Percentiles rank a stretch among this genome's conserved stretches.
Evolutionary conservation across 2,329 filamentous ascomycete genomes (phyloP).

Genomic region (Beauveria rudraprayagi): DNA sequence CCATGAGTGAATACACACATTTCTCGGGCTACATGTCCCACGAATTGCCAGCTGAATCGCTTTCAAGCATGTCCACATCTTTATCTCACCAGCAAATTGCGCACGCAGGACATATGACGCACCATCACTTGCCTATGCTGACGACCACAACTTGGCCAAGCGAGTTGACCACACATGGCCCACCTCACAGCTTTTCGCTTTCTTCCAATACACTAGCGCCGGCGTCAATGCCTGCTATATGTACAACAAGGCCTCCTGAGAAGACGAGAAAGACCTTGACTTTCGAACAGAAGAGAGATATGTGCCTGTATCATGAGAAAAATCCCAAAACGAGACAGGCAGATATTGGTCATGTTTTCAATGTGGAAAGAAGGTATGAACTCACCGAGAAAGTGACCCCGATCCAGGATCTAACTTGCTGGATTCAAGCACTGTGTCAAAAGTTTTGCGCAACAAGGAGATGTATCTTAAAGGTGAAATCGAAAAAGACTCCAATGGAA

Average conservation of each 20-base stretch:
- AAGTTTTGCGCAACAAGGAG: conserved; percentile 89
- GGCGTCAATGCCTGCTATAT: conserved; percentile 41
- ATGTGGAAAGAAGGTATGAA: conserved; percentile 88
- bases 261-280: conserved; percentile 82
- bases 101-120: conserved; percentile 32
- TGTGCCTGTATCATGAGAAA: conserved; percentile 91
- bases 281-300: conserved; percentile 78
- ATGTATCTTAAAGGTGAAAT: conserved; percentile 84
- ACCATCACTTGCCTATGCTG: conserved; percentile 56
- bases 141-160: conserved; percentile 71
- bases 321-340: conserved; percentile 89
- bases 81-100: conserved; percentile 29
- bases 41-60: conserved; percentile 41
- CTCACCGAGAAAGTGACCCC: neutral
- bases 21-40: conserved; percentile 48
- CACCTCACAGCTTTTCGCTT: conserved; percentile 44
- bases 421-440: conserved; percentile 80
- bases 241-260: conserved; percentile 26
- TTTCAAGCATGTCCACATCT: conserved; percentile 49
- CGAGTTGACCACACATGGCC: conserved; percentile 64
- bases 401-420: conserved; percentile 16
- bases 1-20: conserved; percentile 59
- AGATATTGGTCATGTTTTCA: conserved; percentile 91
- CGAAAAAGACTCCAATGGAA: conserved; percentile 62
- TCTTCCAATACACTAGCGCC: conserved; percentile 52